Base-by-base conservation (phyloP, 2,329 filamentous ascomycete species). In the Amauroascus verrucosus region DNA sequence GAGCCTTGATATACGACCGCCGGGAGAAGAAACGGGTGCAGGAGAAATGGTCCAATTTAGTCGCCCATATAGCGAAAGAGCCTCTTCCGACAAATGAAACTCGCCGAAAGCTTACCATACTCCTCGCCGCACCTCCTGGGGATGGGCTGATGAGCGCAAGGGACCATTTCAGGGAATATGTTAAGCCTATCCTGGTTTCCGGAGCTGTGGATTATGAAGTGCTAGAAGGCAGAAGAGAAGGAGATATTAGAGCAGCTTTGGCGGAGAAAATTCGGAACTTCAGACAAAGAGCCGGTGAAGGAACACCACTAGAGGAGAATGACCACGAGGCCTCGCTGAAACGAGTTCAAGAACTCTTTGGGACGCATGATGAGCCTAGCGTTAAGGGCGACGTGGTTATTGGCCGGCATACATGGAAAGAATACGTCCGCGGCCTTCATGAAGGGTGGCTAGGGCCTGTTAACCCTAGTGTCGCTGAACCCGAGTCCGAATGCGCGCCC, bases 181-280 rank as follows among this genome's bases (percentile, higher is more conserved):
- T 96, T 41, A 97, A 97, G 75, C 93, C 93, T 1, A 80, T 98
- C 24, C 73, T 98, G 37, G 86, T 93, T 3, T 85, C 88, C 1
- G 91, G 88, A 1, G 90, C 90, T 0, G 73, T 97, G 64, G 93
- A 98, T 68, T 97, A 94, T 83, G 91, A 96, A 63, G 94, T 96
- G 54, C 80, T 97, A 5, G 91, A 97, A 71, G 93, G 91, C 4
- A 77, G 90, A 51, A 84, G 85, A 65, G 86, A 96, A 73, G 93
- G 93, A n/a, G 91, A 98, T 65, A 81, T 98, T 43, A 77, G 93
- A 57, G 89, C 87, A 50, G 86, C 85, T 13, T 78, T 94, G 45
- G 91, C 93, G 24, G 88, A 95, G 73, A 84, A 82, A 66, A 88
- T 96, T 67, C 80, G 93, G 55, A 82, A 75, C 63, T 58, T 73